phyloP scores from a whole-genome alignment of 208 protist species.

The Porcisia hertigi region DNA sequence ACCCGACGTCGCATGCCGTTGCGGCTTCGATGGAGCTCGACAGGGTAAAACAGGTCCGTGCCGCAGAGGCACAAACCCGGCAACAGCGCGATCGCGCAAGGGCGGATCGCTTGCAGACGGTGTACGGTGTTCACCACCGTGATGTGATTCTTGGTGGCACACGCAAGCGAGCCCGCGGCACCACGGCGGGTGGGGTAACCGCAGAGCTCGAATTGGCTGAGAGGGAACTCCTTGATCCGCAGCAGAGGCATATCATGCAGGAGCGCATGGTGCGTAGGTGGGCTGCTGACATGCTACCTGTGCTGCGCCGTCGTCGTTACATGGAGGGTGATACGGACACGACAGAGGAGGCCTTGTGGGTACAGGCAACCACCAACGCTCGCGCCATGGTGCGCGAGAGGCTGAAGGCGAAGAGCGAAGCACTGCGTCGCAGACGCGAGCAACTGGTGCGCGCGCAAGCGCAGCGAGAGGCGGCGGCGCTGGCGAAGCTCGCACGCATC shows the following conservation, averaged over 20 bases:
- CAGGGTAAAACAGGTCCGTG: conserved; percentile 13
- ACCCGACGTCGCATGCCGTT: conserved; percentile 41
- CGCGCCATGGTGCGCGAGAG: conserved; percentile 53
- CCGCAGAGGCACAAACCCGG: conserved; percentile 18
- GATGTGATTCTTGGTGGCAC: background rate
- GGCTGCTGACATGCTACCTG: conserved; percentile 57
- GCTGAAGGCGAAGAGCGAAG: conserved; percentile 38
- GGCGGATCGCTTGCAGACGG: conserved; percentile 20
- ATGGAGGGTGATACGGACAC: conserved; percentile 37
- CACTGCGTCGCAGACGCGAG: conserved; percentile 43
- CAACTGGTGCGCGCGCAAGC: conserved; percentile 49
- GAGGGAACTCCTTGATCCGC: conserved; percentile 26
- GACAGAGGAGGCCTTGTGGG: conserved; percentile 51
- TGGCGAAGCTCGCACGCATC: conserved; percentile 77
- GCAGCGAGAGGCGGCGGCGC: conserved; percentile 59
- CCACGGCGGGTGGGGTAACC: conserved; percentile 8
- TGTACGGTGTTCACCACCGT: background rate
- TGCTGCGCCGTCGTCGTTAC: conserved; percentile 55
- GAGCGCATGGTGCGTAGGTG: conserved; percentile 54
- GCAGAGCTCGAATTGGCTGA: conserved; percentile 19
- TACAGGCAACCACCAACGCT: conserved; percentile 49
- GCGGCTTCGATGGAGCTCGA: conserved; percentile 29
- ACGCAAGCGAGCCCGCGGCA: conserved; percentile 14
- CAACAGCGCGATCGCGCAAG: conserved; percentile 13
- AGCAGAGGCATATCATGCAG: conserved; percentile 38